These are phyloP conservation scores for Pleurotus citrinopileatus DNA, from an alignment of 768 basidiomycete genomes.

Conservation along the genomic window DNA sequence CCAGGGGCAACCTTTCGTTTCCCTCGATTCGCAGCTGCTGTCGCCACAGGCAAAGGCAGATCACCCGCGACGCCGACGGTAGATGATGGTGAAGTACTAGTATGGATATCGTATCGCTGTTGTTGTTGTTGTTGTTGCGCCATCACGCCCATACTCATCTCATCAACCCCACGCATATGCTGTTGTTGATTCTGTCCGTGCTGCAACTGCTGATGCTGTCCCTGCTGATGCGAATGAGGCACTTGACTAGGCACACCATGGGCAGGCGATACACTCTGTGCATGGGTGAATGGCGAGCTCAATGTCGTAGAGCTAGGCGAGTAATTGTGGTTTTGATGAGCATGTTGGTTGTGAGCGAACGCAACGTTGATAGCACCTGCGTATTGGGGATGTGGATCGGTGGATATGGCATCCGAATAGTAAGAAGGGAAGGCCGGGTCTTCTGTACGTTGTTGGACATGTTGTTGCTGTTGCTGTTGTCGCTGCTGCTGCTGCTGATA, in stretches of 20 bases:
- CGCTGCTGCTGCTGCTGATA: neutral
- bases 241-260: neutral
- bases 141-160: neutral
- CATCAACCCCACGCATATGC: neutral
- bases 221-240: neutral
- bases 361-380: neutral
- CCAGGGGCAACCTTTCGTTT: conserved; percentile 1
- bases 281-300: conserved; percentile 4
- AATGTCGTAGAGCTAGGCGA: conserved; percentile 5
- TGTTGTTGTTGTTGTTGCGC: no score
- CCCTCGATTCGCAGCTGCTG: neutral
- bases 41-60: neutral
- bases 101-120: neutral
- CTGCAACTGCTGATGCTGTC: neutral
- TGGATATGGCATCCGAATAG: neutral
- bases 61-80: neutral
- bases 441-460: neutral
- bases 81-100: neutral
- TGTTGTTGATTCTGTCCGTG: neutral
- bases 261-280: conserved; percentile 5
- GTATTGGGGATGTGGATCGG: neutral
- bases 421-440: neutral
- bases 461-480: neutral
- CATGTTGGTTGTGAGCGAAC: neutral
- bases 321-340: neutral